These are phyloP conservation scores for Marsdenia floribunda DNA, from an alignment of 257 asterid genomes.

Conservation along the genomic window DNA sequence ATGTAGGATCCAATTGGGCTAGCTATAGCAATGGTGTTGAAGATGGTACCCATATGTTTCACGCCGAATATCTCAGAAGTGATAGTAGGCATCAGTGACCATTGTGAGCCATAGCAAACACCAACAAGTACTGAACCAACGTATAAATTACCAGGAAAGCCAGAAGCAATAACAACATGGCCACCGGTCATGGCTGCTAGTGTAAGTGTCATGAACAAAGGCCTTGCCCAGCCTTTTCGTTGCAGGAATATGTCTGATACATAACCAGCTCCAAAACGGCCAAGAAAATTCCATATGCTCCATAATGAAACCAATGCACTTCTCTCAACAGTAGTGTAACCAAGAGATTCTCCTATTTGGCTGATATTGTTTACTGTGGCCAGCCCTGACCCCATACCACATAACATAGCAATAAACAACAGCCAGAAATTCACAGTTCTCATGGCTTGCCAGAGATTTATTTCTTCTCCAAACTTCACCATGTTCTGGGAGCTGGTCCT, in stretches of 20 bases:
- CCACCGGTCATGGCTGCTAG: constrained; percentile 77
- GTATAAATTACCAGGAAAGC: constrained; percentile 65
- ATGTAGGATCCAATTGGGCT: constrained; percentile 92
- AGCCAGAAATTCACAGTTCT: constrained; percentile 71
- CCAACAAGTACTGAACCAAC: constrained; percentile 76
- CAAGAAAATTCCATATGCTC: constrained; percentile 96
- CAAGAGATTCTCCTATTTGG: constrained; percentile 96
- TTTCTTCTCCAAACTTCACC: constrained; percentile 26
- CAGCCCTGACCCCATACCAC: constrained; percentile 95
- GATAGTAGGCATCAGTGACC: constrained; percentile 97
- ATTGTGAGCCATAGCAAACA: constrained; percentile 81
- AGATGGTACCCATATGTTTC: constrained; percentile 82
- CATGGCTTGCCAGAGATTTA: constrained; percentile 59
- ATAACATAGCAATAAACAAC: constrained; percentile 64
- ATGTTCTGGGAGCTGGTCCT: constrained; percentile 25
- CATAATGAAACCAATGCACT: constrained; percentile 79
- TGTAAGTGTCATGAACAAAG: constrained; percentile 56
- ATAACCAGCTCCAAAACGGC: constrained; percentile 87
- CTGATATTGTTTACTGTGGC: constrained; percentile 87
- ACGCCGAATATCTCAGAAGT: constrained; percentile 79
- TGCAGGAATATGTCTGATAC: constrained; percentile 56
- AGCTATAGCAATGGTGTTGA: constrained; percentile 78
- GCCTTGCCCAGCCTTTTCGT: constrained; percentile 69
- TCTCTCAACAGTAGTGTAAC: constrained; percentile 54
- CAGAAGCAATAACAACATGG: constrained; percentile 63